phyloP scores from a whole-genome alignment of 192 early-diverging fungal species.

The Coemansia sp. region DNA sequence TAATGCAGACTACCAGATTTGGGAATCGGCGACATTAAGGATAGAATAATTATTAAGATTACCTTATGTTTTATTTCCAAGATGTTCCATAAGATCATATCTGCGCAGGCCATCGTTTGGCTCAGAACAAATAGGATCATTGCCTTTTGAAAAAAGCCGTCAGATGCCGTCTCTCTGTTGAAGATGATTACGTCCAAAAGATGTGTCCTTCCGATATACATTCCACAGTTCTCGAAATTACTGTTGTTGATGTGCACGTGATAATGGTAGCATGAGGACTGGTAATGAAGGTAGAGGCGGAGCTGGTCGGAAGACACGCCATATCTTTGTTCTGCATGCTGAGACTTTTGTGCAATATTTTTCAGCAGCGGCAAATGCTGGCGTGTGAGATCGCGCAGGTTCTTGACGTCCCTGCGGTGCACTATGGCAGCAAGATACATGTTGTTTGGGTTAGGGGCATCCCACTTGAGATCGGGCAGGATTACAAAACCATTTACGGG shows the following conservation, averaged over 20 bases:
- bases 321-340: constrained; percentile 46
- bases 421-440: constrained; percentile 72
- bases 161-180: constrained; percentile 63
- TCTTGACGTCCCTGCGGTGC: constrained; percentile 58
- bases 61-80: too few relatives aligned
- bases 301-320: constrained; percentile 62
- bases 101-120: too few relatives aligned
- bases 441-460: constrained; percentile 59
- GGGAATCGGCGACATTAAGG: constrained; percentile 34
- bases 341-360: constrained; percentile 60
- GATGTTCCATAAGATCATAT: too few relatives aligned
- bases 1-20: constrained; percentile 37
- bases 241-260: constrained; percentile 81
- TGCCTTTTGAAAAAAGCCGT: constrained; percentile 66
- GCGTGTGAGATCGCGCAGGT: constrained; percentile 63
- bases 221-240: constrained; percentile 58
- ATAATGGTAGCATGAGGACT: constrained; percentile 82
- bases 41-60: constrained; percentile 8
- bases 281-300: constrained; percentile 76
- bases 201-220: constrained; percentile 67
- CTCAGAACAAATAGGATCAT: constrained; percentile 63
- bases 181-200: constrained; percentile 69
- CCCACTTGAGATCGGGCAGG: constrained; percentile 84
- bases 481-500: constrained; percentile 70
- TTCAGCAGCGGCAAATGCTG: constrained; percentile 66